Evolutionary conservation across 352 stramenopile species (phyloP).

Genomic region (Globisporangium radiosum): DNA sequence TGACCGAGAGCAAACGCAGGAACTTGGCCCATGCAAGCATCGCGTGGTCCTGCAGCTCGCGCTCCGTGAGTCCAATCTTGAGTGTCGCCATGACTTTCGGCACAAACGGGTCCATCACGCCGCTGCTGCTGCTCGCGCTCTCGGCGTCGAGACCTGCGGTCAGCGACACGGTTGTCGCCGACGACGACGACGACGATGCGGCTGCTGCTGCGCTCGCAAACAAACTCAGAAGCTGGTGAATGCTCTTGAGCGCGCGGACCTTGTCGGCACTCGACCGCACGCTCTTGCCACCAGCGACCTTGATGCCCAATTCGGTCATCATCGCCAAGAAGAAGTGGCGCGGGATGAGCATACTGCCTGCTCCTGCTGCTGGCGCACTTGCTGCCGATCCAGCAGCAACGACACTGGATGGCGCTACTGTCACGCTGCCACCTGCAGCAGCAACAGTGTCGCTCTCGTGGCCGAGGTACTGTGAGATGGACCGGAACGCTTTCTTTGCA

Average conservation of each 20-base stretch:
- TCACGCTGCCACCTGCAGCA: too few species aligned
- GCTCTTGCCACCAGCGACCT: conserved; percentile 36
- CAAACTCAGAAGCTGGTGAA: conserved; percentile 61
- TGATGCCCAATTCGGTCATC: conserved; percentile 75
- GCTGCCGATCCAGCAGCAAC: conserved; percentile 1
- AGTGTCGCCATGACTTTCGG: conserved; percentile 88
- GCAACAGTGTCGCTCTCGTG: conserved; percentile 15
- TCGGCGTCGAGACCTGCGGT: conserved; percentile 14
- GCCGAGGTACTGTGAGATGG: conserved; percentile 41
- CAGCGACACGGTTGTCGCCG: not conserved
- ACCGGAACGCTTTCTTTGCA: conserved; percentile 47
- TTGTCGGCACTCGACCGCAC: conserved; percentile 23
- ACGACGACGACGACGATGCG: not conserved
- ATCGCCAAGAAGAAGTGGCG: conserved; percentile 75
- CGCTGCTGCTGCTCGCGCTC: conserved; percentile 19
- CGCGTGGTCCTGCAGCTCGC: conserved; percentile 43
- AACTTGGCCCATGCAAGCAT: conserved; percentile 77
- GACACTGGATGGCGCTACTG: too few species aligned
- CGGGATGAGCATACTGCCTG: conserved; percentile 45
- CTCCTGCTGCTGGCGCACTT: conserved; percentile 11
- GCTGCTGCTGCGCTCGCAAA: conserved; percentile 23
- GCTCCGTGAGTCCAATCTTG: conserved; percentile 66
- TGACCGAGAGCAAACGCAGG: conserved; percentile 68
- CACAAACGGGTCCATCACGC: conserved; percentile 74
- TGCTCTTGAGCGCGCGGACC: conserved; percentile 66